Evolutionary conservation across 345 rosid species (phyloP).

Genomic region (Cochlearia excelsa): DNA sequence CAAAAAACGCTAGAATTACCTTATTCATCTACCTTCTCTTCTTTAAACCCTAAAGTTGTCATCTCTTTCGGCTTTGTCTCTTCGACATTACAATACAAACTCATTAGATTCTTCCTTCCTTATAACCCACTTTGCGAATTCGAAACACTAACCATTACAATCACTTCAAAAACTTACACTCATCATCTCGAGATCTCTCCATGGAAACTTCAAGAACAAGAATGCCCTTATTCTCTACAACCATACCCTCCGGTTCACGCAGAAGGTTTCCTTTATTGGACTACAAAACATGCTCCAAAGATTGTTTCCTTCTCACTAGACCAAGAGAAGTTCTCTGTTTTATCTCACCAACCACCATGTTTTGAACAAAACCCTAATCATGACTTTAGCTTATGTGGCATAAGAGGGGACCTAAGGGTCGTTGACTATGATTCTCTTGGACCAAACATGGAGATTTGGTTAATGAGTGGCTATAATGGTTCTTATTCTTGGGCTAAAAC

Average conservation of each 20-base stretch:
- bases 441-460: constrained; percentile 29
- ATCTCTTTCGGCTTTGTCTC: constrained; percentile 31
- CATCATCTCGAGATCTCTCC: constrained; percentile 23
- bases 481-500: constrained; percentile 25
- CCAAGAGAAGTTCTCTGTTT: constrained; percentile 30
- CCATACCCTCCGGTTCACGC: constrained; percentile 29
- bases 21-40: background rate
- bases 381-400: constrained; percentile 26
- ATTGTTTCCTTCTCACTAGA: constrained; percentile 33
- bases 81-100: constrained; percentile 22
- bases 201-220: constrained; percentile 25
- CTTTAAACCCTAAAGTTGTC: background rate
- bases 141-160: constrained; percentile 25
- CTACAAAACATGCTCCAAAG: constrained; percentile 19
- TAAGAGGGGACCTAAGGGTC: constrained; percentile 25
- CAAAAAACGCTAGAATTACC: constrained; percentile 24
- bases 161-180: background rate
- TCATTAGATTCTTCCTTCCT: constrained; percentile 21
- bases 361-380: constrained; percentile 22
- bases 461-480: constrained; percentile 16
- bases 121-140: constrained; percentile 18
- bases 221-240: constrained; percentile 21
- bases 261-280: constrained; percentile 28
- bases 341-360: constrained; percentile 28
- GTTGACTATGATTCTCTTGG: constrained; percentile 24